Evolutionary conservation across 345 rosid species (phyloP).

Genomic region (Aegle marmelos): DNA sequence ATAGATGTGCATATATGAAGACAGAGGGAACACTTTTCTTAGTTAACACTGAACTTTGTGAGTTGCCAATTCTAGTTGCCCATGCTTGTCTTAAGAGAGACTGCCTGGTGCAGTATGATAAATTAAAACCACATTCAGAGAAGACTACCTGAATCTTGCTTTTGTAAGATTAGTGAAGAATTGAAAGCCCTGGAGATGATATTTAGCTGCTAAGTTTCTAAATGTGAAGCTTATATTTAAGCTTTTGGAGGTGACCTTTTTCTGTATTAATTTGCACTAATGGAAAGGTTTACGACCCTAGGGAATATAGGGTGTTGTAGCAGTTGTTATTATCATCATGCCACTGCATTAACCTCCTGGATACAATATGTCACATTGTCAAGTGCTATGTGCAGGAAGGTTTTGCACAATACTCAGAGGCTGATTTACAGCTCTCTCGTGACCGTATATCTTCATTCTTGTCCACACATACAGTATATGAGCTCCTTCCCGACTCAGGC

Average conservation of each 20-base stretch:
- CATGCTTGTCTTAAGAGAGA: neutral
- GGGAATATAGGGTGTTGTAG: neutral
- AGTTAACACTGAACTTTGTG: neutral
- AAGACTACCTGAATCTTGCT: neutral
- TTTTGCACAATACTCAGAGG: constrained; percentile 50
- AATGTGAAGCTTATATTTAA: neutral
- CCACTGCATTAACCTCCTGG: neutral
- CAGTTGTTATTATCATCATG: neutral
- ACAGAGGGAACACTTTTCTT: neutral
- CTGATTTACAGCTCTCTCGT: constrained; percentile 74
- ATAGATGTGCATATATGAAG: neutral
- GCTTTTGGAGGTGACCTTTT: neutral
- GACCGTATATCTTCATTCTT: constrained; percentile 63
- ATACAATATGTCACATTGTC: constrained; percentile 13
- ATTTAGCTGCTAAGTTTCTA: neutral
- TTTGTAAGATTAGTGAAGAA: neutral
- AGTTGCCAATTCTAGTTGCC: neutral
- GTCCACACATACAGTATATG: constrained; percentile 78
- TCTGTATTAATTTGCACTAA: neutral
- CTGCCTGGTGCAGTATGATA: neutral
- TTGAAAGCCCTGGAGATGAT: neutral
- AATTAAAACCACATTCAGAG: neutral
- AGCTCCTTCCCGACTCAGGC: constrained; percentile 96
- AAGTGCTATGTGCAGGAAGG: constrained; percentile 44
- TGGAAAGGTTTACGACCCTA: neutral